Evolutionary conservation across 148 eudicot species (phyloP), one percentile per base, ranked within the genome.

Genomic region (Bassia scoparia): DNA sequence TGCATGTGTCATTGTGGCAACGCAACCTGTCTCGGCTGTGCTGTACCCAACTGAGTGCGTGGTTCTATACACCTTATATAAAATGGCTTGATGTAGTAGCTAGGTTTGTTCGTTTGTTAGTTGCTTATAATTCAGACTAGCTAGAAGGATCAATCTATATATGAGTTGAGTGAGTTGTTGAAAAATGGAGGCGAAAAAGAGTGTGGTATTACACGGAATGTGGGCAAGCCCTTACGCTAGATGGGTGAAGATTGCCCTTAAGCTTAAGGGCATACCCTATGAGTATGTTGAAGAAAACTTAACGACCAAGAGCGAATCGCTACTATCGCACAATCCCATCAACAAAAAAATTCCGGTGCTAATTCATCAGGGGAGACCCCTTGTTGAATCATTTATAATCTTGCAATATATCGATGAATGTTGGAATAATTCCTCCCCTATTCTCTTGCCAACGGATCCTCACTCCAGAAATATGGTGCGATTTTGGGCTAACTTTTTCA

Each of bases 191-290:
- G 37, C 4, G 15, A 38, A 53, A n/a, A 72, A 48, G 52, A 46
- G 52, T 4, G 83, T 83, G 46, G 41, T 37, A 66, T 29, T 79
- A 3, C 70, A 69, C 58, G 85, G n/a, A 6, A 55, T 83, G 74
- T 83, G 80, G 82, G 83, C 76, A 8, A 83, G 85, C n/a, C 82
- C 85, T 21, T 83, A 35, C 17, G n/a, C 70, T 49, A 83, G 80
- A 67, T 76, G 74, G 75, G 83, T 83, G 26, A 68, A 72, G 58
- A 67, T 83, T n/a, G 85, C 82, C 80, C 72, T 79, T 5, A 75
- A 76, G 73, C 5, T 73, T 5, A 83, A 79, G n/a, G 80, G 78
- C 54, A 78, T 82, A 66, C 44, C 76, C 50, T 82, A 70, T 49
- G 81, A 82, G 2, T 71, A 74, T 16, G 34, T 74, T 4, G 84